Conservation (phyloP, 768 basidiomycete species). For the Mycena galericulata region DNA sequence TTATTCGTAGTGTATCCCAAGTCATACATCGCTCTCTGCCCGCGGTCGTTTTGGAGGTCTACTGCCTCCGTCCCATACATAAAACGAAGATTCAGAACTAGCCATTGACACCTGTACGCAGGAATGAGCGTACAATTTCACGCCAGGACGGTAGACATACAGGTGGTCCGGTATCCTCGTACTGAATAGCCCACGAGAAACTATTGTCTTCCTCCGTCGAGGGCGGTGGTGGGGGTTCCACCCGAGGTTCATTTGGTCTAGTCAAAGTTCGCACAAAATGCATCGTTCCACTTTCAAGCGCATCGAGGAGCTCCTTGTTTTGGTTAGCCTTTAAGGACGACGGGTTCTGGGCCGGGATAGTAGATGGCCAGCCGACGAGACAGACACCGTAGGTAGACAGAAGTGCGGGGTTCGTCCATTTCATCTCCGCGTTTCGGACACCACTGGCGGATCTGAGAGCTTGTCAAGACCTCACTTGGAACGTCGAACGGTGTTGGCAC, state of each 20-base stretch:
- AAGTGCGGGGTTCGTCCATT: slow-evolving; percentile 76
- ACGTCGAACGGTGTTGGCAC: slow-evolving; percentile 46
- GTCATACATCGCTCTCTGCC: not conserved
- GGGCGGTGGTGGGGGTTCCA: slow-evolving; percentile 34
- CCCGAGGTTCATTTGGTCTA: slow-evolving; percentile 50
- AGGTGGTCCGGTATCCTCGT: slow-evolving; percentile 20
- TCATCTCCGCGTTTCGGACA: slow-evolving; percentile 77
- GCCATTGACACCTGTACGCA: not conserved
- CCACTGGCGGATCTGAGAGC: slow-evolving; percentile 60
- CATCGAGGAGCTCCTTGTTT: slow-evolving; percentile 65
- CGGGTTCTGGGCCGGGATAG: slow-evolving; percentile 71
- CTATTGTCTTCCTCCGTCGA: slow-evolving; percentile 21
- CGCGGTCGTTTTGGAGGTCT: slow-evolving; percentile 24
- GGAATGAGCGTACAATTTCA: not conserved
- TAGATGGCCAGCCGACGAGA: slow-evolving; percentile 72
- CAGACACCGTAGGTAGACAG: slow-evolving; percentile 68
- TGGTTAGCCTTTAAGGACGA: slow-evolving; percentile 66
- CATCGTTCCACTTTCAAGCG: slow-evolving; percentile 60
- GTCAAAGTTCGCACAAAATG: slow-evolving; percentile 55
- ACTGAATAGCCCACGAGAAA: slow-evolving; percentile 34
- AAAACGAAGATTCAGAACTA: slow-evolving; percentile 8
- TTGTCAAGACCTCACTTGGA: slow-evolving; percentile 20
- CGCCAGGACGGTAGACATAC: not conserved
- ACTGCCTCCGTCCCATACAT: not conserved
- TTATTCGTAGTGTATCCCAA: too few relatives aligned